A percentile compares a stretch with the other conserved stretches of the same genome.
phyloP scores from a whole-genome alignment of 208 protist species.

The Acanthamoeba lenticulata region DNA sequence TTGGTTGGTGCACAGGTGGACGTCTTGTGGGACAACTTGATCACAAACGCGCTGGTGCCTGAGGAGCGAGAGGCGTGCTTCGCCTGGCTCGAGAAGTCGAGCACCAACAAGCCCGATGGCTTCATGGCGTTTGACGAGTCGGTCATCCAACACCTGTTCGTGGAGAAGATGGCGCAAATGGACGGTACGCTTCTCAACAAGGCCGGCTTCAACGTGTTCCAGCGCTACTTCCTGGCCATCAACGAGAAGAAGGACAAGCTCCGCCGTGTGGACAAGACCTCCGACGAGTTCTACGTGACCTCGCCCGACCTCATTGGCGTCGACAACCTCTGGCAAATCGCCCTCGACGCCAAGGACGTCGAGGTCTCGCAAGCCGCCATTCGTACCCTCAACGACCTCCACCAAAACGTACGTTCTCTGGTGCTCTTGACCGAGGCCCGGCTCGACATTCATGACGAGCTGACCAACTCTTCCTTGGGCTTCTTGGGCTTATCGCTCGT shows the following conservation, averaged over 20 bases:
- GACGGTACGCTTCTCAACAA: constrained; percentile 63
- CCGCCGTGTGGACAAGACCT: constrained; percentile 43
- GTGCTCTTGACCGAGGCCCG: too few relatives aligned
- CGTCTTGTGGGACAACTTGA: constrained; percentile 78
- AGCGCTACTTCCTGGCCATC: constrained; percentile 74
- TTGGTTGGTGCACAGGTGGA: constrained; percentile 49
- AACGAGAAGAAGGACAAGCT: constrained; percentile 75
- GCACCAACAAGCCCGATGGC: constrained; percentile 62
- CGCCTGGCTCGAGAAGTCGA: constrained; percentile 77
- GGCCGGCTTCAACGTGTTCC: constrained; percentile 74
- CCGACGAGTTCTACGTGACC: constrained; percentile 48
- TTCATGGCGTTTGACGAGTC: constrained; percentile 71
- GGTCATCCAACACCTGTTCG: constrained; percentile 77
- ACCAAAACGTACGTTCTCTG: constrained; percentile 60
- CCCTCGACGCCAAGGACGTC: constrained; percentile 55
- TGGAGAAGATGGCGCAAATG: constrained; percentile 79
- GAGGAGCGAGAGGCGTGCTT: constrained; percentile 76
- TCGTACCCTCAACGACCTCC: constrained; percentile 66
- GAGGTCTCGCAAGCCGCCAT: constrained; percentile 73
- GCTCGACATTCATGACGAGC: too few relatives aligned
- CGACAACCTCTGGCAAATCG: constrained; percentile 74
- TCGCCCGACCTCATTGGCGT: constrained; percentile 56
- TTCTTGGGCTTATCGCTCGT: too few relatives aligned
- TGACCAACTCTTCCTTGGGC: too few relatives aligned
- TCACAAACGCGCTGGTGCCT: constrained; percentile 63